Evolutionary conservation across 495 filamentous ascomycete genomes (phyloP).

Genomic region (Patellaria atrata): DNA sequence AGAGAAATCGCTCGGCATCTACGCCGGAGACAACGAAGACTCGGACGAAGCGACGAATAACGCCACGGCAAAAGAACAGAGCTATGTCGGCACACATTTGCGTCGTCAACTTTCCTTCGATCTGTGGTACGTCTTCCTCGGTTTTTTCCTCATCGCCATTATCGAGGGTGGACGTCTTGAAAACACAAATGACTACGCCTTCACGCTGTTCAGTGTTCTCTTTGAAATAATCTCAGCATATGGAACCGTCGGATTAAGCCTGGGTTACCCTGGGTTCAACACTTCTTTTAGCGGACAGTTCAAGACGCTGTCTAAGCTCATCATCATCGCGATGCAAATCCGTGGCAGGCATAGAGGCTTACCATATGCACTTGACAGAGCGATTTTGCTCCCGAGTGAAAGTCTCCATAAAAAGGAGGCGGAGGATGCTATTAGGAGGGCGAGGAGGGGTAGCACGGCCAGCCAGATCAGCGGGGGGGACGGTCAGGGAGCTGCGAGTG

Average conservation of each 20-base stretch:
- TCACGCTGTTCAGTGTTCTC: conserved; percentile 67
- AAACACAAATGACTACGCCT: conserved; percentile 40
- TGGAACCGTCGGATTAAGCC: conserved; percentile 80
- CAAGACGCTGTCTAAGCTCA: conserved; percentile 65
- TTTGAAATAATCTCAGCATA: conserved; percentile 91
- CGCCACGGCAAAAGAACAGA: conserved; percentile 40
- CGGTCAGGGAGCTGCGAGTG: conserved; percentile 5
- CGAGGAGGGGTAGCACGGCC: conserved; percentile 2
- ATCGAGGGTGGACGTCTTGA: conserved; percentile 55
- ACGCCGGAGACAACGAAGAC: conserved; percentile 29
- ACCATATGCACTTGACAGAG: conserved; percentile 81
- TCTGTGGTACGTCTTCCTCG: conserved; percentile 85
- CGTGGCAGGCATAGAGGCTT: conserved; percentile 85
- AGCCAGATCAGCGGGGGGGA: neutral
- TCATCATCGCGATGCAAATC: conserved; percentile 87
- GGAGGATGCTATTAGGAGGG: conserved; percentile 38
- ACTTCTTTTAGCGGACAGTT: conserved; percentile 73
- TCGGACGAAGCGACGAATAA: conserved; percentile 32
- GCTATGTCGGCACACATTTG: conserved; percentile 77
- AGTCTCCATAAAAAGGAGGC: conserved; percentile 56
- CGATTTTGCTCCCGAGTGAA: conserved; percentile 72
- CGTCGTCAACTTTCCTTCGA: conserved; percentile 86
- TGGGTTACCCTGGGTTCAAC: conserved; percentile 64
- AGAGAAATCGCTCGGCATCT: conserved; percentile 81
- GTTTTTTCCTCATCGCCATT: conserved; percentile 76